Evolutionary conservation across 2,329 filamentous ascomycete species (phyloP).

Genomic region (Rhynchosporium graminicola): DNA sequence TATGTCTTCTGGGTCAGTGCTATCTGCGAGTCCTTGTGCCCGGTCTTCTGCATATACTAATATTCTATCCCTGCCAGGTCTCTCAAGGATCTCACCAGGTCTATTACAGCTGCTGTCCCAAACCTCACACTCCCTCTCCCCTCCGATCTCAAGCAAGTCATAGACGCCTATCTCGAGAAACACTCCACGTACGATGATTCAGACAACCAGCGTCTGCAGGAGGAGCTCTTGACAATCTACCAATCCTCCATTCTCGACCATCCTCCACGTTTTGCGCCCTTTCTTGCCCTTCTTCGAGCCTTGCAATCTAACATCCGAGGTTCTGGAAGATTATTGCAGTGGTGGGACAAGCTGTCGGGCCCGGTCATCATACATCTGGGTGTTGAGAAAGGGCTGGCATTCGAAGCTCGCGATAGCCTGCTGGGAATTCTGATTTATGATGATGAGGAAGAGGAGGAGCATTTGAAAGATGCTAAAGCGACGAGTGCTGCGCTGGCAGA

Average conservation of each 20-base stretch:
- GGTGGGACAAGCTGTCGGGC: constrained; percentile 67
- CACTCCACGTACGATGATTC: constrained; percentile 68
- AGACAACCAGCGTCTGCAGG: constrained; percentile 69
- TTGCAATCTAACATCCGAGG: constrained; percentile 65
- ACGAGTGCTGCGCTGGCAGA: constrained; percentile 55
- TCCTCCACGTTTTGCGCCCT: constrained; percentile 61
- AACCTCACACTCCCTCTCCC: constrained; percentile 62
- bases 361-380: constrained; percentile 58
- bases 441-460: constrained; percentile 57
- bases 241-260: constrained; percentile 61
- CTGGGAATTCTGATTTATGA: constrained; percentile 66
- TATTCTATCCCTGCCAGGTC: constrained; percentile 30
- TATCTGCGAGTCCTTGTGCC: background rate
- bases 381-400: constrained; percentile 62
- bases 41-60: background rate
- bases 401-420: constrained; percentile 65
- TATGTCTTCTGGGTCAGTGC: constrained; percentile 31
- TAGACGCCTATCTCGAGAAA: constrained; percentile 68
- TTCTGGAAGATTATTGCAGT: constrained; percentile 63
- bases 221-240: constrained; percentile 69
- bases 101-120: constrained; percentile 54
- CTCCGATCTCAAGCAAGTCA: constrained; percentile 60
- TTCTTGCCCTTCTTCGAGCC: constrained; percentile 65
- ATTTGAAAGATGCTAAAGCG: constrained; percentile 46
- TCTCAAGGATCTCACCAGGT: constrained; percentile 60